Evolutionary conservation across 345 rosid species (phyloP), one percentile per base, ranked within the genome.

Genomic region (Aquilaria malaccensis): DNA sequence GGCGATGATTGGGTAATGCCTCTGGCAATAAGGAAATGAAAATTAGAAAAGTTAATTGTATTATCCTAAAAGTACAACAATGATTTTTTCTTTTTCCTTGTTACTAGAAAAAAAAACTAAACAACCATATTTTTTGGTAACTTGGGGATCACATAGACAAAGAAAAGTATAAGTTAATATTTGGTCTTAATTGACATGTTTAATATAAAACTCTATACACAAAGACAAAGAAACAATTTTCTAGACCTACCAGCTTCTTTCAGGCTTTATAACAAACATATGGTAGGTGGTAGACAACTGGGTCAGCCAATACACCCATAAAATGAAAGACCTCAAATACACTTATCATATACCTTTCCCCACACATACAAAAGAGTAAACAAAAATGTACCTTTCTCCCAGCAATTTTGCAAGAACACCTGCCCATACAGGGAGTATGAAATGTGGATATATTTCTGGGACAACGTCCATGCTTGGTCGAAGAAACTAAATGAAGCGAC

Each of bases 401-500:
- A 30, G 97, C 96, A 56, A 93, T 89, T 66, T 89, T 93, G 76
- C 79, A 71, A 62, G 98, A 93, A 63, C 91, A 88, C 70, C 96
- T 69, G 70, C 98, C 96, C 97, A 85, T 85, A 72, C 87, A 79
- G n/a, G 84, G 65, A 65, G 85, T 87, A 72, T 89, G 70, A 45
- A 63, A 81, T 13, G 84, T 75, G 81, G 83, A 79, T 65, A 93
- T 75, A 81, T 60, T 74, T 66, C 96, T 73, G 11, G 71, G 55
- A 50, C 72, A 83, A 52, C 53, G 41, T 10, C 67, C 62, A 45
- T 47, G 13, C 30, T 50, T 70, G 58, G 56, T 50, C 53, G 10
- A 65, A 55, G 15, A 66, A 50, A 47, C 50, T 37, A 56, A 73
- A 51, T 59, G 72, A 59, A 62, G 67, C 63, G 58, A 57, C 64